phyloP scores from a whole-genome alignment of 768 basidiomycete species.

The Ramaria sp. region DNA sequence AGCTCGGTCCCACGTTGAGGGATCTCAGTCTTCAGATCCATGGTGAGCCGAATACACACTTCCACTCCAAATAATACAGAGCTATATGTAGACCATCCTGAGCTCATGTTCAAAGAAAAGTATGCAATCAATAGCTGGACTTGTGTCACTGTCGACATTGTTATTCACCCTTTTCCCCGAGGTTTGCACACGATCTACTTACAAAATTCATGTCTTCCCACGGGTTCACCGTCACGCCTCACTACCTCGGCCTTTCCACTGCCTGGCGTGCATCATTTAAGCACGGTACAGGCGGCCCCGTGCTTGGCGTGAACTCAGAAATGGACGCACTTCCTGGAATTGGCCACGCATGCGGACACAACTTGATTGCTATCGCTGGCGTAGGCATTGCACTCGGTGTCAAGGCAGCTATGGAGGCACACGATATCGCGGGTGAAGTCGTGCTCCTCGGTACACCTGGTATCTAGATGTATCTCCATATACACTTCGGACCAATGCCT shows the following conservation, averaged over 20 bases:
- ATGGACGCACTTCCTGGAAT: slow-evolving; percentile 48
- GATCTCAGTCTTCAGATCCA: slow-evolving; percentile 64
- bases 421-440: slow-evolving; percentile 56
- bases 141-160: neutral
- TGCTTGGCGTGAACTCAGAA: slow-evolving; percentile 73
- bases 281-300: slow-evolving; percentile 54
- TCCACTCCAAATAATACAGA: neutral
- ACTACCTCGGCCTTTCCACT: slow-evolving; percentile 49
- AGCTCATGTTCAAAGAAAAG: slow-evolving; percentile 58
- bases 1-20: slow-evolving; percentile 43
- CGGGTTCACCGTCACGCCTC: slow-evolving; percentile 51
- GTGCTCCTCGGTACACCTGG: slow-evolving; percentile 73
- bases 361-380: slow-evolving; percentile 67
- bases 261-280: slow-evolving; percentile 65
- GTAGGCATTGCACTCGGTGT: slow-evolving; percentile 63
- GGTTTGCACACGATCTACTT: slow-evolving; percentile 61
- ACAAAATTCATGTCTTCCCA: slow-evolving; percentile 55
- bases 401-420: slow-evolving; percentile 47
- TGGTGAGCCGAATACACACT: slow-evolving; percentile 30
- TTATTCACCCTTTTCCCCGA: slow-evolving; percentile 20
- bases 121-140: slow-evolving; percentile 21
- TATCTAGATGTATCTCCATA: slow-evolving; percentile 16
- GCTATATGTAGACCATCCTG: slow-evolving; percentile 45
- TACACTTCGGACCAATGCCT: neutral
- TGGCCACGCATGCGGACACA: slow-evolving; percentile 53